Conservation (phyloP, 2,329 filamentous ascomycete genomes). For the Coleophoma eucalyptorum region DNA sequence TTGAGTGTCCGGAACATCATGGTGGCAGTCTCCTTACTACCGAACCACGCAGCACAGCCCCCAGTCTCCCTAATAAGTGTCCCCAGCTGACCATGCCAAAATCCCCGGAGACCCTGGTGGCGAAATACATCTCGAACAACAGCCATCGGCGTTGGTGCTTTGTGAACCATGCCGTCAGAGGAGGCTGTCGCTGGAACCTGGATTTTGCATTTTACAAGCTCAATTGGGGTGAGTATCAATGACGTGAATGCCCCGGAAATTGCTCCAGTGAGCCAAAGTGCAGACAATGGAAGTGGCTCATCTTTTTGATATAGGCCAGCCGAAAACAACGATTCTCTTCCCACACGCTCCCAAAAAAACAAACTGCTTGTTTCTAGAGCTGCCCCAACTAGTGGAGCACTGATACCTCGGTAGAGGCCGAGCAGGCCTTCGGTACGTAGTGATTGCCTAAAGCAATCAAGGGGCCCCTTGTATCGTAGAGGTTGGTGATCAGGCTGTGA, state of each 20-base stretch:
- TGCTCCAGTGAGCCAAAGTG: constrained; percentile 76
- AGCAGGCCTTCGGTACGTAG: constrained; percentile 73
- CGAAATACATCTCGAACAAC: constrained; percentile 79
- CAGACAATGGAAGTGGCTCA: constrained; percentile 66
- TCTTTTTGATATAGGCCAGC: constrained; percentile 45
- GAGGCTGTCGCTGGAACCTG: constrained; percentile 59
- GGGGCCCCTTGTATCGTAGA: constrained; percentile 75
- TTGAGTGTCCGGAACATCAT: constrained; percentile 63
- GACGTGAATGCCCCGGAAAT: constrained; percentile 87
- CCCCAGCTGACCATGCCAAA: constrained; percentile 93
- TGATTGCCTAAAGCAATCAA: constrained; percentile 92
- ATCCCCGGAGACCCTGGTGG: constrained; percentile 77
- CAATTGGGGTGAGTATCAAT: constrained; percentile 87
- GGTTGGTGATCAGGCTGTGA: constrained; percentile 87
- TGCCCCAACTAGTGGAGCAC: constrained; percentile 83
- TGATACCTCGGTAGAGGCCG: constrained; percentile 83
- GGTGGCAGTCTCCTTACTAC: constrained; percentile 77
- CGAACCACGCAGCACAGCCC: constrained; percentile 93
- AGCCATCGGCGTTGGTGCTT: constrained; percentile 57
- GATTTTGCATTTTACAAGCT: constrained; percentile 98
- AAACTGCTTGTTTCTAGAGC: constrained; percentile 89
- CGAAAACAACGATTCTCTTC: constrained; percentile 62
- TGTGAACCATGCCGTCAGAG: constrained; percentile 36
- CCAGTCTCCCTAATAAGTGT: constrained; percentile 93
- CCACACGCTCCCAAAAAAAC: constrained; percentile 84